Conservation (phyloP, 306 rosid genomes). For the Elaeagnus macrophylla region DNA sequence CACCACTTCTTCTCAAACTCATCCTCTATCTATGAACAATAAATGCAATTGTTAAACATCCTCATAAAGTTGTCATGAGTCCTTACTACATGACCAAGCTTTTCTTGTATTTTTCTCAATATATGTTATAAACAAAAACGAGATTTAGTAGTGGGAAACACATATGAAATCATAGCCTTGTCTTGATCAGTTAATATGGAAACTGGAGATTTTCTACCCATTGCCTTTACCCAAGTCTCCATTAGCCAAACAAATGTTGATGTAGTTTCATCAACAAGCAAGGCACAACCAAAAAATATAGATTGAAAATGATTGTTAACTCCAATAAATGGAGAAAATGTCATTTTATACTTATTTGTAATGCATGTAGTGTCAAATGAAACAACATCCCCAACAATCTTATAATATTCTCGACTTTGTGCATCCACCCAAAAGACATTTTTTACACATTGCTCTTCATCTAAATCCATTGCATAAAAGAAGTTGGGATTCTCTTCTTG, state of each 20-base stretch:
- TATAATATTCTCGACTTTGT: neutral
- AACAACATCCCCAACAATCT: neutral
- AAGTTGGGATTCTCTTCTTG: neutral
- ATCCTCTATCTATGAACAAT: neutral
- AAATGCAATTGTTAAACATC: neutral
- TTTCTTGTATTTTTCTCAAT: neutral
- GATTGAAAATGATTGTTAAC: neutral
- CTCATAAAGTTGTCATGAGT: neutral
- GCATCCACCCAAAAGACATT: neutral
- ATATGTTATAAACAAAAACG: neutral
- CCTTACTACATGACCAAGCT: neutral
- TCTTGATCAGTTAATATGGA: neutral
- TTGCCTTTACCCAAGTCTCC: neutral
- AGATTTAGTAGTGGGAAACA: neutral
- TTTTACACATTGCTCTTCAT: neutral
- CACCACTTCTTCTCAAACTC: conserved; percentile 1
- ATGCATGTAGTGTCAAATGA: neutral
- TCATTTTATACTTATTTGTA: neutral
- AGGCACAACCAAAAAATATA: neutral
- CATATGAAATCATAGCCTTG: neutral
- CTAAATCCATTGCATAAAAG: conserved; percentile 1
- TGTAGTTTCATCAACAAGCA: neutral
- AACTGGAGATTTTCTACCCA: neutral
- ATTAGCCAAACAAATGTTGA: neutral
- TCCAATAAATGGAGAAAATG: neutral